These are phyloP conservation scores for Verticillium nonalfalfae DNA, from an alignment of 2,329 filamentous ascomycete species.

Conservation along the genomic window DNA sequence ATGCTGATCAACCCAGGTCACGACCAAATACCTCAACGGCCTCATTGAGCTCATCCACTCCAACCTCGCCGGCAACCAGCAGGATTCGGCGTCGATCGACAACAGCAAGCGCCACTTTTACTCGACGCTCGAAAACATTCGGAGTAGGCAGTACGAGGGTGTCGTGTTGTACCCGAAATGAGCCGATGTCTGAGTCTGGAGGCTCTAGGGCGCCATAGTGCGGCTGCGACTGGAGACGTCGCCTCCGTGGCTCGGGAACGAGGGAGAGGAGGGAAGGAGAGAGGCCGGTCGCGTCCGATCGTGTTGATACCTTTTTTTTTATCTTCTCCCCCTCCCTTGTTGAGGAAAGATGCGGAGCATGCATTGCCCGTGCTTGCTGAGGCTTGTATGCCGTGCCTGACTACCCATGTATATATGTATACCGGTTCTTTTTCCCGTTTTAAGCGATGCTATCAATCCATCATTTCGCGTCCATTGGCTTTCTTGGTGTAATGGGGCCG, in stretches of 20 bases:
- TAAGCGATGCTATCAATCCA: background rate
- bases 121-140: constrained; percentile 90
- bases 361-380: background rate
- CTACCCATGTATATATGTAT: background rate
- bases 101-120: constrained; percentile 91
- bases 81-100: constrained; percentile 76
- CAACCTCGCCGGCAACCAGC: constrained; percentile 80
- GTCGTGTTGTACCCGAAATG: constrained; percentile 62
- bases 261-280: background rate
- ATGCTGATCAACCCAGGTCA: constrained; percentile 47
- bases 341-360: background rate
- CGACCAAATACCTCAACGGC: constrained; percentile 95
- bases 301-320: background rate
- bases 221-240: too few relatives aligned
- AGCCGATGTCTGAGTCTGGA: background rate
- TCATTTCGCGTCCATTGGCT: background rate
- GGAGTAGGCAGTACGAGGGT: constrained; percentile 85
- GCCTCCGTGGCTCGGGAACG: background rate
- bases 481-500: background rate
- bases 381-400: background rate
- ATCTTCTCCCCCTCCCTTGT: too few relatives aligned
- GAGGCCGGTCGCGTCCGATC: background rate
- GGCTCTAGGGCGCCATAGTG: too few relatives aligned
- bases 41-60: constrained; percentile 98
- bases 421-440: background rate